A percentile compares a stretch with the other conserved stretches of the same genome.
phyloP scores from a whole-genome alignment of 176 grass and related monocot species.

The Juncus inflexus region DNA sequence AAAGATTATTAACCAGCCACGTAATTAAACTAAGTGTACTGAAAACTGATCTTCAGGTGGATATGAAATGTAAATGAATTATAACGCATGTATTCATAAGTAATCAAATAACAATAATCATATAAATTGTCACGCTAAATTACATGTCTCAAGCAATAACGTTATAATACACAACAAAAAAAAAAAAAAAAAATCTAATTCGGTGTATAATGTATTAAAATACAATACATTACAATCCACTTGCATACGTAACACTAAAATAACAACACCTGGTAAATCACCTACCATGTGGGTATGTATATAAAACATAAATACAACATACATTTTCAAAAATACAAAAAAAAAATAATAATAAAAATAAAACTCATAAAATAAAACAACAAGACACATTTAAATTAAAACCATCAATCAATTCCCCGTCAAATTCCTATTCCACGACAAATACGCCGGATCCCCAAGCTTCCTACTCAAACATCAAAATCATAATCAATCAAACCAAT shows the following conservation, averaged over 20 bases:
- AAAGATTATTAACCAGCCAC: too few species aligned
- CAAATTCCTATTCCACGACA: constrained; percentile 79
- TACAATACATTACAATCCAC: constrained; percentile 21
- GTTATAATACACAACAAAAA: background rate
- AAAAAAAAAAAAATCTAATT: constrained; percentile 23
- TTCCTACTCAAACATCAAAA: constrained; percentile 46
- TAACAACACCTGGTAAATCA: constrained; percentile 15
- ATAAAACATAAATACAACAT: constrained; percentile 35
- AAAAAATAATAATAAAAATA: constrained; percentile 1
- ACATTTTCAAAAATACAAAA: constrained; percentile 19
- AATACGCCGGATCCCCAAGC: constrained; percentile 71
- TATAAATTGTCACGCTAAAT: constrained; percentile 42
- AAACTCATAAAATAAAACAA: constrained; percentile 8
- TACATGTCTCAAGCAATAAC: constrained; percentile 30
- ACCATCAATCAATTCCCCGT: constrained; percentile 31
- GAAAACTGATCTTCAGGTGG: too few species aligned
- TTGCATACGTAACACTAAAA: constrained; percentile 19
- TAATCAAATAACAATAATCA: background rate
- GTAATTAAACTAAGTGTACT: too few species aligned
- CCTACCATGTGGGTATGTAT: constrained; percentile 8
- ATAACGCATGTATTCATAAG: too few species aligned
- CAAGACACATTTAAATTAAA: background rate
- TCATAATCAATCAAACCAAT: constrained; percentile 2
- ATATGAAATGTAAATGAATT: too few species aligned
- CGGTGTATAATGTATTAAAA: background rate